Percentiles rank a stretch among this genome's conserved stretches.
phyloP scores from a whole-genome alignment of 2,329 filamentous ascomycete species.

The Neonectria ditissima region DNA sequence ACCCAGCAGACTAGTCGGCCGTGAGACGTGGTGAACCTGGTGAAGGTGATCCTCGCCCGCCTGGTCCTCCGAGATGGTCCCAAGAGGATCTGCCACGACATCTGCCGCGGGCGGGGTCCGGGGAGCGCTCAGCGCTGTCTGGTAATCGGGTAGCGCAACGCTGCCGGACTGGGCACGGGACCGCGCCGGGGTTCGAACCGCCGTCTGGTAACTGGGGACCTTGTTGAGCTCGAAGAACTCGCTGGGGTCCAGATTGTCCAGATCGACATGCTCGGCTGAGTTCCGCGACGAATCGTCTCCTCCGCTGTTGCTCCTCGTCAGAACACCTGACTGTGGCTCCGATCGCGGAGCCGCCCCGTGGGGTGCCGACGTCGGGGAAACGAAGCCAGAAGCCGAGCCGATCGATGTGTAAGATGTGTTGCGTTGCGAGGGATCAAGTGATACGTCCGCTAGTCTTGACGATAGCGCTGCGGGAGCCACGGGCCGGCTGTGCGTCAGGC shows the following conservation, averaged over 20 bases:
- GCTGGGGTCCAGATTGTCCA: conserved; percentile 67
- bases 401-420: conserved; percentile 61
- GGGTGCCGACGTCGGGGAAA: conserved; percentile 56
- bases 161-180: conserved; percentile 62
- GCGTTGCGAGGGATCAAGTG: conserved; percentile 60
- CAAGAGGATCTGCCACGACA: conserved; percentile 42
- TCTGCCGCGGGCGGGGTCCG: conserved; percentile 58
- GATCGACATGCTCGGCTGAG: conserved; percentile 68
- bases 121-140: conserved; percentile 68
- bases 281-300: conserved; percentile 64
- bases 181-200: conserved; percentile 73
- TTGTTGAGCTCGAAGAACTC: conserved; percentile 76
- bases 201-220: conserved; percentile 82
- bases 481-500: conserved; percentile 53
- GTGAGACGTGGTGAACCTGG: conserved; percentile 40
- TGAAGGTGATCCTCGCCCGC: conserved; percentile 41
- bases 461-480: conserved; percentile 66
- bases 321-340: conserved; percentile 56
- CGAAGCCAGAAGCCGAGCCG: conserved; percentile 57
- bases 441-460: conserved; percentile 78
- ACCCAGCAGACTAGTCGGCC: conserved; percentile 41
- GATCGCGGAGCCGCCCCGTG: conserved; percentile 53
- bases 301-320: conserved; percentile 67
- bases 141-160: conserved; percentile 73
- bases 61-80: conserved; percentile 50